phyloP scores from a whole-genome alignment of 2,329 filamentous ascomycete species.

The Penicillium sp. region DNA sequence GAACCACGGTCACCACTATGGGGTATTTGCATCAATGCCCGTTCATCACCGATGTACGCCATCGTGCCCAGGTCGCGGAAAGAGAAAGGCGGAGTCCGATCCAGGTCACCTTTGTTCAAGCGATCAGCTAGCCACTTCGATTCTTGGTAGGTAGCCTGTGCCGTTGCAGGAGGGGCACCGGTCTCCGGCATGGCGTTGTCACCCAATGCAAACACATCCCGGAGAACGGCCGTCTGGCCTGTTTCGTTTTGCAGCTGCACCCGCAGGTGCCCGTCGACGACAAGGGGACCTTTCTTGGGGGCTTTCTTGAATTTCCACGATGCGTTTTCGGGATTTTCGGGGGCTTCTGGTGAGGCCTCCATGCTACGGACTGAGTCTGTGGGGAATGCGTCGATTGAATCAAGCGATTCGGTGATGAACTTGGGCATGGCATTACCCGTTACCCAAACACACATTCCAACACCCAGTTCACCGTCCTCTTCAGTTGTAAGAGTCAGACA shows the following conservation, averaged over 20 bases:
- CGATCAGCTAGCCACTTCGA: conserved; percentile 57
- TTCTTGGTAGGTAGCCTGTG: conserved; percentile 60
- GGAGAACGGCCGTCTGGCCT: conserved; percentile 44
- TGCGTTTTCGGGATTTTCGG: conserved; percentile 14
- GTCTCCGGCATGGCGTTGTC: conserved; percentile 58
- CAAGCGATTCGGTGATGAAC: conserved; percentile 31
- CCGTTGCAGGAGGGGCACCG: conserved; percentile 56
- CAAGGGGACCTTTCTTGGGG: conserved; percentile 48
- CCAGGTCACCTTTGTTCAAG: conserved; percentile 52
- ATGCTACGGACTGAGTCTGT: conserved; percentile 28
- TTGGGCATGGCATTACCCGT: conserved; percentile 42
- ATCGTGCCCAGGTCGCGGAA: conserved; percentile 60
- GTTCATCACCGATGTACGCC: conserved; percentile 60
- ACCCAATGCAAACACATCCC: conserved; percentile 57
- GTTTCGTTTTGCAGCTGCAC: conserved; percentile 50
- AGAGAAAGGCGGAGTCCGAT: conserved; percentile 45
- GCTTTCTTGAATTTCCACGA: conserved; percentile 54
- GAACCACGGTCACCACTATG: conserved; percentile 23
- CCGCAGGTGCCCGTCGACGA: conserved; percentile 58
- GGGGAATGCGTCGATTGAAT: conserved; percentile 37
- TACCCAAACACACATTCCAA: conserved; percentile 62
- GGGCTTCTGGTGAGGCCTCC: conserved; percentile 16
- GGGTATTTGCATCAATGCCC: conserved; percentile 56
- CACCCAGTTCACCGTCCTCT: conserved; percentile 58
- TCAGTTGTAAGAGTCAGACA: conserved; percentile 55